Evolutionary conservation across 2,329 filamentous ascomycete genomes (phyloP).

Genomic region (Penicillium psychrosexuale): DNA sequence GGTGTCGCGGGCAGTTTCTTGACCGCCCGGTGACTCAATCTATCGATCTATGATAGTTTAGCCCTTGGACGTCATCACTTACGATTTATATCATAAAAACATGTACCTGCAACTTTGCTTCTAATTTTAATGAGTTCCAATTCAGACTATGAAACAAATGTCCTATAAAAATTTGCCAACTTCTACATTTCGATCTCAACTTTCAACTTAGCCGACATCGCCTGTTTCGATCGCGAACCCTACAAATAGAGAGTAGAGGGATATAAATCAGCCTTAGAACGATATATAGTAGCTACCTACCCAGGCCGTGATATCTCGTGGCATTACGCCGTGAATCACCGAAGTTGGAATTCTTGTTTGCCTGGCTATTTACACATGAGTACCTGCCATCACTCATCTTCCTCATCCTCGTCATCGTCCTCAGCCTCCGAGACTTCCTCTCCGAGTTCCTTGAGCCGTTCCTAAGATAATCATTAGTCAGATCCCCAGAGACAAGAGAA

Average conservation of each 20-base stretch:
- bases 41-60: background rate
- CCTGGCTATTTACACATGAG: constrained; percentile 8
- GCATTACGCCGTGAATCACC: background rate
- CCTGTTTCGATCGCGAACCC: background rate
- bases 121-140: background rate
- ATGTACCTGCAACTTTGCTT: background rate
- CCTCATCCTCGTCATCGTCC: constrained; percentile 60
- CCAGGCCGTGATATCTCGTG: background rate
- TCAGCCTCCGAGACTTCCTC: constrained; percentile 74
- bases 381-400: constrained; percentile 42
- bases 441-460: constrained; percentile 63
- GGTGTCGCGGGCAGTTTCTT: constrained; percentile 22
- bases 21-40: constrained; percentile 23
- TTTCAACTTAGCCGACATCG: background rate
- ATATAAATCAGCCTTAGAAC: background rate
- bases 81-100: background rate
- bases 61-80: background rate
- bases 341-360: background rate
- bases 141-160: background rate
- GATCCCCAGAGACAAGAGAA: background rate
- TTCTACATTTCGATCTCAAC: background rate
- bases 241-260: background rate
- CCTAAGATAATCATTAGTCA: constrained; percentile 44
- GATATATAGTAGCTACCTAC: background rate
- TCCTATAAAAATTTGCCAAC: background rate